Evolutionary conservation across 108 stramenopile species (phyloP), one percentile per base, ranked within the genome.

Genomic region (Cylindrotheca closterium): DNA sequence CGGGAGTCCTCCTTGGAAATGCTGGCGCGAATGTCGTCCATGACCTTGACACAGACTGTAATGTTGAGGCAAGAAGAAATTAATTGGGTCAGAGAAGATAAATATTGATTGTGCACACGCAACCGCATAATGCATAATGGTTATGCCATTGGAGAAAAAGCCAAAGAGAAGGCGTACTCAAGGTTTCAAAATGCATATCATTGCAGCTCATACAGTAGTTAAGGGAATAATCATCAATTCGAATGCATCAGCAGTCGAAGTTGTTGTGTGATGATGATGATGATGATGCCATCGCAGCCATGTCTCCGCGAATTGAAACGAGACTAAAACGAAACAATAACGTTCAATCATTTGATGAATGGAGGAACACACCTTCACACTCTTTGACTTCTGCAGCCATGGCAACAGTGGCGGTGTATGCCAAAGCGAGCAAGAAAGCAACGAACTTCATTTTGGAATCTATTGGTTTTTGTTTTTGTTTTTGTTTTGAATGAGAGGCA

Each of bases 41-140:
- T 87, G 28, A 94, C 93, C 70, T 94, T 94, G 73, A 89, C 83
- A 73, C 93, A 94, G 24, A 94, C 93, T 92, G 60, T 22, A 30
- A 63, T 45, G 8, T 45, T 45, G 42, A 8, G 15, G 15, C 42
- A 45, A 15, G 42, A 12, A 15, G 15, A 45, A 12, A 45, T 45
- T 15, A 45, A 12, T 45, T 8, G 15, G 8, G 42, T 45, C 12
- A 12, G 42, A 45, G 42, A 45, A 45, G 15, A 45, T 45, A 45
- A 45, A 45, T 45, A 45, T 12, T 15, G 15, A 45, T 45, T n/a
- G n/a, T n/a, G n/a, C n/a, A n/a, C n/a, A n/a, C n/a, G n/a, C n/a
- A n/a, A n/a, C n/a, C n/a, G n/a, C n/a, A n/a, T n/a, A n/a, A n/a
- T n/a, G n/a, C n/a, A n/a, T n/a, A n/a, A n/a, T n/a, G n/a, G n/a